Percentiles rank a stretch among this genome's conserved stretches.
phyloP scores from a whole-genome alignment of 2,329 filamentous ascomycete species.

The Aspergillus fumigatus region DNA sequence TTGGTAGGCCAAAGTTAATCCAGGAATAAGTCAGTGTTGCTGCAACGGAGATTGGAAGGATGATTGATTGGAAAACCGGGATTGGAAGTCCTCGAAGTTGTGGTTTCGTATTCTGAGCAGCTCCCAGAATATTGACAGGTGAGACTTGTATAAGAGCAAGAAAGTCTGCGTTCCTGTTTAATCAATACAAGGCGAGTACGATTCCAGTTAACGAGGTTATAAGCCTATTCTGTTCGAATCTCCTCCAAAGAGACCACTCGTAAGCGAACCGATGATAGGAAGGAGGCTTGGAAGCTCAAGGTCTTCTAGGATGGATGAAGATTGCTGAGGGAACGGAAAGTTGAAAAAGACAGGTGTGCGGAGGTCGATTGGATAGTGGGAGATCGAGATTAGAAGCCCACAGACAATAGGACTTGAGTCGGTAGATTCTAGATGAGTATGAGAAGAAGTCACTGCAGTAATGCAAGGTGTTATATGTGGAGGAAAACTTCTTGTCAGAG shows the following conservation, averaged over 20 bases:
- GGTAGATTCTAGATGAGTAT: neutral
- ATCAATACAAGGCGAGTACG: neutral
- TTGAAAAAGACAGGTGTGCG: neutral
- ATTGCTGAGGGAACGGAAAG: neutral
- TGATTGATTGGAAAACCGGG: neutral
- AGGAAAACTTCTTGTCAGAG: neutral
- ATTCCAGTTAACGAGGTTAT: neutral
- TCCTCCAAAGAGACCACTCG: neutral
- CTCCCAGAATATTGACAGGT: neutral
- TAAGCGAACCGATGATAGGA: neutral
- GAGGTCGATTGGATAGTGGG: neutral
- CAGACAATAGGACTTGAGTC: neutral
- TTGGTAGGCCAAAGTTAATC: neutral
- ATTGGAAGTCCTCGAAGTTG: neutral
- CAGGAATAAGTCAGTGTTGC: neutral
- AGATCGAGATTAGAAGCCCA: neutral
- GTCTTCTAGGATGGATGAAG: neutral
- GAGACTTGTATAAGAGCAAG: neutral
- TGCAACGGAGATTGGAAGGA: neutral
- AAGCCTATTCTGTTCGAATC: neutral
- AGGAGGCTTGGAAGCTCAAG: neutral
- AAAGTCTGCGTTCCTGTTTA: neutral
- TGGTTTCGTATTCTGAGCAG: neutral
- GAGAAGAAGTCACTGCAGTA: neutral
- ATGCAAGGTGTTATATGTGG: neutral